Conservation (phyloP, 768 basidiomycete genomes). For the Pleurotus ostreatus region DNA sequence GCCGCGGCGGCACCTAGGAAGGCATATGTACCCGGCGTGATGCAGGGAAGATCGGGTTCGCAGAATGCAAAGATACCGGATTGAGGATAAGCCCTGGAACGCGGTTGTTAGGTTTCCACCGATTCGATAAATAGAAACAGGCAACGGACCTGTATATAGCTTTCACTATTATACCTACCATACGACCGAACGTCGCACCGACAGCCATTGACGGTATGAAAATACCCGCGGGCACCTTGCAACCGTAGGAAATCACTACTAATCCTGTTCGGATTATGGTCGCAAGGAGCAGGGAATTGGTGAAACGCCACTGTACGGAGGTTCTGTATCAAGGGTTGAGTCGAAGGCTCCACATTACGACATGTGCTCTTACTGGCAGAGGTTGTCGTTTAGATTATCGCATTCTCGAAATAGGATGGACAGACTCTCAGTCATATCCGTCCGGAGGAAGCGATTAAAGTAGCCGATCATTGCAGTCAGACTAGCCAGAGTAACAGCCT, state of each 20-base stretch:
- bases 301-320: constrained; percentile 90
- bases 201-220: constrained; percentile 99
- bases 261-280: constrained; percentile 84
- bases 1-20: constrained; percentile 96
- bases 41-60: constrained; percentile 89
- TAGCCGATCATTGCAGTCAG: constrained; percentile 91
- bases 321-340: constrained; percentile 45
- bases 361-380: constrained; percentile 86
- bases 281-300: constrained; percentile 87
- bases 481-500: constrained; percentile 83
- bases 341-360: constrained; percentile 5
- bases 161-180: constrained; percentile 96
- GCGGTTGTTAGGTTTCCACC: constrained; percentile 2
- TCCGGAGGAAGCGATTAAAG: constrained; percentile 89
- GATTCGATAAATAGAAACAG: not conserved
- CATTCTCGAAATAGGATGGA: constrained; percentile 94
- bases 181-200: constrained; percentile 94
- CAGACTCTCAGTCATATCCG: constrained; percentile 98
- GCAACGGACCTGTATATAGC: constrained; percentile 74
- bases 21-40: constrained; percentile 98
- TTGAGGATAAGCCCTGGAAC: constrained; percentile 68
- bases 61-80: constrained; percentile 90
- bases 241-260: constrained; percentile 91
- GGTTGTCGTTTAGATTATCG: constrained; percentile 88
- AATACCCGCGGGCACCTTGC: constrained; percentile 95